phyloP scores from a whole-genome alignment of 1,284 basidiomycete genomes.

The Phylloporus sp. region DNA sequence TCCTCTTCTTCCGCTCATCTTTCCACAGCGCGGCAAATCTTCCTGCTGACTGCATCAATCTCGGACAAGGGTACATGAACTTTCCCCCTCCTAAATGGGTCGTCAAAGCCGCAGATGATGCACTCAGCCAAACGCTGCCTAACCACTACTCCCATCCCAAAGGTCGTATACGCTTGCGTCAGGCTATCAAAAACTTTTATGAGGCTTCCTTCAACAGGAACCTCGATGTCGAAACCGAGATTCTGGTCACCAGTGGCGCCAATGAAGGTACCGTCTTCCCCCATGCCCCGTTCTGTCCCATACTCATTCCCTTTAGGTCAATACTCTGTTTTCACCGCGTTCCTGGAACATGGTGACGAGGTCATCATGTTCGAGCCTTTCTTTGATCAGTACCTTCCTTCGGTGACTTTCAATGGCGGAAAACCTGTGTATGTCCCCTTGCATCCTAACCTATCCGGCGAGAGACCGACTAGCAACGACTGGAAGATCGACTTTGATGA shows the following conservation, averaged over 20 bases:
- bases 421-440: slow-evolving; percentile 94
- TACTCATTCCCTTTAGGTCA: slow-evolving; percentile 53
- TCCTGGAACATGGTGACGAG: slow-evolving; percentile 90
- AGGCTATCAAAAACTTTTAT: slow-evolving; percentile 85
- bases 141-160: slow-evolving; percentile 94
- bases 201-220: slow-evolving; percentile 71
- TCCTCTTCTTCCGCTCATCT: slow-evolving; percentile 10
- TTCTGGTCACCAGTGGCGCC: slow-evolving; percentile 93
- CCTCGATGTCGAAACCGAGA: slow-evolving; percentile 86
- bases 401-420: slow-evolving; percentile 92
- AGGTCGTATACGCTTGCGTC: slow-evolving; percentile 82
- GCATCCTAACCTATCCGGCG: slow-evolving; percentile 73
- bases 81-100: slow-evolving; percentile 87
- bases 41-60: slow-evolving; percentile 86
- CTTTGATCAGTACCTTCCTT: slow-evolving; percentile 96
- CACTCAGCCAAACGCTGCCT: slow-evolving; percentile 66
- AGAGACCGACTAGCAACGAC: slow-evolving; percentile 69
- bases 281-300: not conserved
- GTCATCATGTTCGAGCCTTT: slow-evolving; percentile 99
- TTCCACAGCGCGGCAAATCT: slow-evolving; percentile 78
- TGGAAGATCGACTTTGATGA: slow-evolving; percentile 91
- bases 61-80: slow-evolving; percentile 96
- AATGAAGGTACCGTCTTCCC: slow-evolving; percentile 75
- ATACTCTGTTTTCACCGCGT: slow-evolving; percentile 89
- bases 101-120: slow-evolving; percentile 73